Conservation (phyloP, 768 basidiomycete species). For the Kwoniella sp. region DNA sequence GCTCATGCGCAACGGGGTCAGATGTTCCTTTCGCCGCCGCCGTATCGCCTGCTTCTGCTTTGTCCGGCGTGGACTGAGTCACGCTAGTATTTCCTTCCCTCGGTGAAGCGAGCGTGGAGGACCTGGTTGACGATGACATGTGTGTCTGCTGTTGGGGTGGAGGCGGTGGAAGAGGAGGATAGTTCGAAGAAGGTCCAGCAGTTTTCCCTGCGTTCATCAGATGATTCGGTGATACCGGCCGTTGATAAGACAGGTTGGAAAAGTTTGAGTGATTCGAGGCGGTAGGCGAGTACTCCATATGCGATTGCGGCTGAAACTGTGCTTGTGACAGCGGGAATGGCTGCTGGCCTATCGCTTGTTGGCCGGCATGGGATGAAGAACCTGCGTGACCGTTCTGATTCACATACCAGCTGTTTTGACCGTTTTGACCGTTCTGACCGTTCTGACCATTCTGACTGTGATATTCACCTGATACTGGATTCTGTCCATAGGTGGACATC, state of each 20-base stretch:
- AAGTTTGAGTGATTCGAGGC: neutral
- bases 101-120: neutral
- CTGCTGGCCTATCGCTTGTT: neutral
- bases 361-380: neutral
- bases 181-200: neutral
- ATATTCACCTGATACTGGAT: neutral
- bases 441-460: too few relatives aligned
- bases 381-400: neutral
- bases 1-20: neutral
- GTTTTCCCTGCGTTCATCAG: neutral
- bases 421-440: neutral
- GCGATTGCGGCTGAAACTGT: too few relatives aligned
- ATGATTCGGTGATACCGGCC: neutral
- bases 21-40: neutral
- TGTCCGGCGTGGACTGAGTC: neutral
- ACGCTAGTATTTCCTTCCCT: neutral
- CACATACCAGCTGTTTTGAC: neutral
- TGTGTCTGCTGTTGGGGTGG: neutral
- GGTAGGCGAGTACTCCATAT: neutral
- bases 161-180: constrained; percentile 1
- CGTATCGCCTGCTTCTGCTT: neutral
- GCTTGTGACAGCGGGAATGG: too few relatives aligned
- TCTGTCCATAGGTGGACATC: neutral
- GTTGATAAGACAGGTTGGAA: neutral
- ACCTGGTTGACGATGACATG: neutral